Evolutionary conservation across 768 basidiomycete species (phyloP), one percentile per base, ranked within the genome.

Genomic region (Mycena kentingensis): DNA sequence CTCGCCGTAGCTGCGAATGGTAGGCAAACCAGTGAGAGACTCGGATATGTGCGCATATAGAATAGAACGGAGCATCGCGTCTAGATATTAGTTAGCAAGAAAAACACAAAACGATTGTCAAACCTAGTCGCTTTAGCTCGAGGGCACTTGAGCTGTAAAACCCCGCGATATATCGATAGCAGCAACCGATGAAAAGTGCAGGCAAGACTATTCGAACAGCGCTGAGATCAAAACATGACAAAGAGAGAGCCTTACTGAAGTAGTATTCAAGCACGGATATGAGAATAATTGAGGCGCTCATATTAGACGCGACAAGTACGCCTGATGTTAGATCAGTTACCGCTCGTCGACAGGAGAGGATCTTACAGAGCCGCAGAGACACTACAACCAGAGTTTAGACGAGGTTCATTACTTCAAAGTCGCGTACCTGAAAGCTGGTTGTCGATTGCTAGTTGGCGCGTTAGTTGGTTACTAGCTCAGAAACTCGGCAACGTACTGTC

Each of bases 1-100:
- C 60, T 81, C 81, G 28, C 85, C 83, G 57, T 88, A 93, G 29
- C 87, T 87, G 28, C 90, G 79, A 41, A 90, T 82, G 5, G 86
- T 89, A 0, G 82, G 75, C 25, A 85, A 71, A 15, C 88, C 73
- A 73, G 83, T 83, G 4, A 92, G 71, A 1, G 84, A 87, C 66
- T 91, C 90, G 0, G 86, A 81, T 63, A 91, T 87, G 61, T 89
- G 87, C 0, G 87, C 79, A 64, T 91, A 91, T 8, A 92, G 75
- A 10, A 85, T 70, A 2, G 86, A 88, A 31, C 89, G 85, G 4
- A 91, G 74, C 71, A 87, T 81, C 7, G 85, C 76, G 65, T 90
- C 88, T 82, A 46, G 27, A 35, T 35, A 36, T 50, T 11, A 44
- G n/a, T 1, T 8, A 13, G 12, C 6, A 52, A 52, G 16, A 43